Evolutionary conservation across 768 basidiomycete genomes (phyloP).

Genomic region (Tubosaeta sp.): DNA sequence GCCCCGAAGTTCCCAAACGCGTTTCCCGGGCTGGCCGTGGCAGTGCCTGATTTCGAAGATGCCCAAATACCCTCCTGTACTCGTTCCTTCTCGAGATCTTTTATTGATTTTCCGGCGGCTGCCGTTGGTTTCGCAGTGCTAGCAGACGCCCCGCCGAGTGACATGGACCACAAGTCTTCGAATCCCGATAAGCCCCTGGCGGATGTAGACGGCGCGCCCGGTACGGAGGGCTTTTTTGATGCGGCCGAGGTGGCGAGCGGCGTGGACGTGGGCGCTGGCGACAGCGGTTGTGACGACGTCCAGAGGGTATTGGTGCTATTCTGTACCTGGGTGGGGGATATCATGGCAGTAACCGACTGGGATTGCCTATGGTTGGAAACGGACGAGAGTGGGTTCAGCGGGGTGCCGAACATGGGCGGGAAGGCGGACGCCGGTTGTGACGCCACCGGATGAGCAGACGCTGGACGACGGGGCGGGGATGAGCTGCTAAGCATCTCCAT

Average conservation of each 20-base stretch:
- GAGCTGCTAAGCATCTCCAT: slow-evolving; percentile 46
- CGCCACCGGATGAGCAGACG: slow-evolving; percentile 11
- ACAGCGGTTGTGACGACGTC: slow-evolving; percentile 26
- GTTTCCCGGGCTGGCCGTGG: slow-evolving; percentile 12
- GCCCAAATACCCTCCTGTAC: slow-evolving; percentile 77
- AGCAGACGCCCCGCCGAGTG: slow-evolving; percentile 48
- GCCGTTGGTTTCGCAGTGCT: slow-evolving; percentile 35
- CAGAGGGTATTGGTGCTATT: slow-evolving; percentile 19
- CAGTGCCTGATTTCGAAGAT: slow-evolving; percentile 17
- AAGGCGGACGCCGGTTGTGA: slow-evolving; percentile 14
- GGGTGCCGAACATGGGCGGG: slow-evolving; percentile 26
- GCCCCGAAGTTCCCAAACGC: slow-evolving; percentile 35
- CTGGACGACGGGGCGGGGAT: slow-evolving; percentile 17
- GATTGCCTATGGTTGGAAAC: slow-evolving; percentile 21
- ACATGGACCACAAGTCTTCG: slow-evolving; percentile 87
- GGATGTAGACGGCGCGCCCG: slow-evolving; percentile 24
- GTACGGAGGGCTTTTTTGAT: slow-evolving; percentile 14
- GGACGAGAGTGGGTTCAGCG: slow-evolving; percentile 26
- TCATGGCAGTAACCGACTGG: slow-evolving; percentile 12
- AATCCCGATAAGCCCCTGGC: slow-evolving; percentile 55
- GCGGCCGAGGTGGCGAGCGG: slow-evolving; percentile 6
- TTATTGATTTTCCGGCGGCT: slow-evolving; percentile 66
- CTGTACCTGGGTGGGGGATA: slow-evolving; percentile 18
- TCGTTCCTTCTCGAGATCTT: slow-evolving; percentile 88
- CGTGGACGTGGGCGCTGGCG: slow-evolving; percentile 17